Base-by-base conservation (phyloP, 2,329 filamentous ascomycete genomes). In the Phialophora expanda region DNA sequence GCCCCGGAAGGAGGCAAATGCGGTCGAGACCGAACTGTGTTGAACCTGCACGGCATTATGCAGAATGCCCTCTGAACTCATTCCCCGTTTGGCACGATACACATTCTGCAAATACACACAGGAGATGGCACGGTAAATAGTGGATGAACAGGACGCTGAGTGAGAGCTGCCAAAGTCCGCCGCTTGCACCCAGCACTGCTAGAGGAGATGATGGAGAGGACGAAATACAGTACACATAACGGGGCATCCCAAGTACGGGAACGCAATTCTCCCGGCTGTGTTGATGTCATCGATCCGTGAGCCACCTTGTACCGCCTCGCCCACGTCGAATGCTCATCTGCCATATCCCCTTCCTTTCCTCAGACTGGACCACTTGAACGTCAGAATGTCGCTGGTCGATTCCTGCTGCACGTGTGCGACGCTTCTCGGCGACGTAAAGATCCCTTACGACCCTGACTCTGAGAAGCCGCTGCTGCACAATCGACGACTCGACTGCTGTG, bases 381-480 rank as follows among this genome's bases (percentile, higher is more conserved):
- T 50, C 41, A 6, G 28, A 34, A 68, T 68, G 66, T 57, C 66
- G n/a, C 32, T 60, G 44, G 8, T 34, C 24, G 66, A 66, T 22
- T 64, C 85, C 14, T 92, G 90, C 78, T 91, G 89, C 75, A 92
- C 89, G 24, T 93, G 90, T 77, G 87, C 89, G 32, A 82, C 81
- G 26, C 78, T 88, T 28, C 83, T 92, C 28, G 81, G 83, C 51
- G 80, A 84, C 4, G 81, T 85, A 32, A 81, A 84, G 59, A 80
- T 83, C 38, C 79, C 81, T 30, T 82, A 82, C 72, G 78, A 84
- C 70, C 81, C 83, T 65, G 82, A 83, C 73, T 82, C 81, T 46
- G 88, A 89, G 79, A 91, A 89, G 74, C 83, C 85, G 14, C 78
- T 85, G 2, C 82, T 85, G 28, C 80, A 83, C 56, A 85, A 89